Evolutionary conservation across 345 rosid genomes (phyloP), one percentile per base, ranked within the genome.

Genomic region (Salix viminalis): DNA sequence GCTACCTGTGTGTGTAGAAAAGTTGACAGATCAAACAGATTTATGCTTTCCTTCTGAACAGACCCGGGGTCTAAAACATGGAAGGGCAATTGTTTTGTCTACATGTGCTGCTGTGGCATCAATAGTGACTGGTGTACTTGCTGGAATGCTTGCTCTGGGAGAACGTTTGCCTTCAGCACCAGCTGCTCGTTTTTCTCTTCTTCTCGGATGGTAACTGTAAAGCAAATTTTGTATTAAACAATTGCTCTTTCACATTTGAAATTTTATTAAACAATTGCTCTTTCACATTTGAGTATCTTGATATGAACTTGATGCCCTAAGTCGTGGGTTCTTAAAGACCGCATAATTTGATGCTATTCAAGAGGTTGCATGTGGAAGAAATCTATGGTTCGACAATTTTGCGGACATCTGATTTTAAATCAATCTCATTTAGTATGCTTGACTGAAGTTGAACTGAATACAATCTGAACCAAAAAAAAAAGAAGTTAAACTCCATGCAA

Each of bases 31-130:
- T 41, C 64, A 21, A 56, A 76, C 42, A 0, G 21, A 65, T 74
- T 15, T 41, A 69, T 28, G 4, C 54, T 56, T 73, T 79, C 24
- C 14, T 72, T 67, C 68, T 75, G 71, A 70, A 36, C 89, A 96
- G 99, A 96, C 99, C 46, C 91, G 86, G 19, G 99, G 98, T 77
- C 84, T 96, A 30, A 96, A 96, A 84, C 97, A 96, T 62, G 99
- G 99, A 46, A 91, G 99, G 78, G 99, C 98, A 72, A 92, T 96
- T 11, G 91, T 96, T 54, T 89, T 93, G 15, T 96, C 97, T 60
- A 96, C 98, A 13, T 96, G 99, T 79, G 98, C 98, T 69, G 97
- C 98, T 23, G 95, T 96, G 75, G 97, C 98, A 70, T 96, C 99
- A 65, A 93, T 96, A 36, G 87, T 96, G 73, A 93, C 97, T 48